Conservation (phyloP, 441 rosid genomes). For the Arabidopsis hybrid region DNA sequence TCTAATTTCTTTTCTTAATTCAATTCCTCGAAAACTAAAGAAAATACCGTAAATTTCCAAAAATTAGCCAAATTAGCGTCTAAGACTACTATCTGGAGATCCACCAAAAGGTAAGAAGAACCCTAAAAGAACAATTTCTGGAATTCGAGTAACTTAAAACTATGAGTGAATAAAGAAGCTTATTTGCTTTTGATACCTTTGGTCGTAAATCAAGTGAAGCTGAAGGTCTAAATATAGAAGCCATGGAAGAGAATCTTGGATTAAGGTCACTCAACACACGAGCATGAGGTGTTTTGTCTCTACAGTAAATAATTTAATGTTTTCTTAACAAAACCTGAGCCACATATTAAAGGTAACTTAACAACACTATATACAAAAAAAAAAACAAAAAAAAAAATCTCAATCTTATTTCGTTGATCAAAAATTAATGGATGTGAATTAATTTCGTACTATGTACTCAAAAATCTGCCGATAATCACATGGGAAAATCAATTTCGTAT, state of each 20-base stretch:
- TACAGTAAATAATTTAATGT: not conserved
- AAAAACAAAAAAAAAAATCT: not conserved
- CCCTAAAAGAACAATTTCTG: not conserved
- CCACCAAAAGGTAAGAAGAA: not conserved
- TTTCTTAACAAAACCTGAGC: conserved; percentile 10
- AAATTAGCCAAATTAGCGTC: no score
- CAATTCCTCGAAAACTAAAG: not conserved
- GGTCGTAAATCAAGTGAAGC: conserved; percentile 47
- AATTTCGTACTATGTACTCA: conserved; percentile 4
- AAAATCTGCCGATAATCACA: conserved; percentile 18
- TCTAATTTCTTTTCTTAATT: not conserved
- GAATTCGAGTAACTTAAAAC: not conserved
- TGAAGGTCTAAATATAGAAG: conserved; percentile 58
- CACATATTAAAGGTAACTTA: conserved; percentile 23
- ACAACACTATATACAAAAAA: not conserved
- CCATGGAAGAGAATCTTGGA: conserved; percentile 53
- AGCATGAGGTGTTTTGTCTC: conserved; percentile 1
- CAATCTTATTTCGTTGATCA: conserved; percentile 10
- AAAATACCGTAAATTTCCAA: not conserved
- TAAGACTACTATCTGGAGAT: no score
- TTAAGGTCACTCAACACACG: not conserved
- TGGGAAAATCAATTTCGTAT: conserved; percentile 15
- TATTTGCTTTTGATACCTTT: conserved; percentile 49
- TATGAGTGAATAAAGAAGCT: not conserved
- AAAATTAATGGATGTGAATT: conserved; percentile 7